Base-by-base conservation (phyloP, 108 stramenopile species). In the Nitzschia sp. region DNA sequence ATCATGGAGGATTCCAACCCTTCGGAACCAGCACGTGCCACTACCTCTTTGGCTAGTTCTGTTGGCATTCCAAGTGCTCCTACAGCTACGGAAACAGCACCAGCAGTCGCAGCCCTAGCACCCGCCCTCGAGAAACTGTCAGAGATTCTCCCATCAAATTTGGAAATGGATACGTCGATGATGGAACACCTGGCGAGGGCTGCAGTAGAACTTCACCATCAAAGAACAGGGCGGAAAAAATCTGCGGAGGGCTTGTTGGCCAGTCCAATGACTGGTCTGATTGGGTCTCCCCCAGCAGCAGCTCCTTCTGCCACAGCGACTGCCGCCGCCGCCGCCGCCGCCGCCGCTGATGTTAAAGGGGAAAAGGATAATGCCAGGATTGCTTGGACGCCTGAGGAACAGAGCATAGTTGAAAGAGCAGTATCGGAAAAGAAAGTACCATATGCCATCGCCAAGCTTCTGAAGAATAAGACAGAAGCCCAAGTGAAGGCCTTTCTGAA, bases 171-270 rank as follows among this genome's bases (percentile, higher is more conserved):
- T 56, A 72, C 76, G 0, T 79, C 76, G 63, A 83, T 89, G 82
- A 88, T 90, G 80, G 93, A 94, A 56, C 83, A 91, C 41, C 77
- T 94, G 53, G 93, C 93, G 17, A 80, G 87, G 5, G 80, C 86
- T 3, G 90, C 86, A 6, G 88, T 88, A 69, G 88, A 91, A 78
- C 56, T 94, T 57, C 93, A 94, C 66, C 85, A 88, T 64, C 78
- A 88, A 68, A 73, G 90, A 0, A 91, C 93, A 1, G 90, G 90
- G 13, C 68, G 81, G 38, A 85, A 85, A 46, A 85, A 86, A 60
- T 76, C 80, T 22, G 84, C 65, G 4, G 75, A 69, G 29, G 75
- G 75, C 6, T 56, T 76, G 56, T 68, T 76, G 67, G 59, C 66
- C 19, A 66, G 64, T 36, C 75, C 75, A 28, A 29, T 63, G 62